phyloP scores from a whole-genome alignment of 2,329 filamentous ascomycete species.

The Pleomassaria siparia region DNA sequence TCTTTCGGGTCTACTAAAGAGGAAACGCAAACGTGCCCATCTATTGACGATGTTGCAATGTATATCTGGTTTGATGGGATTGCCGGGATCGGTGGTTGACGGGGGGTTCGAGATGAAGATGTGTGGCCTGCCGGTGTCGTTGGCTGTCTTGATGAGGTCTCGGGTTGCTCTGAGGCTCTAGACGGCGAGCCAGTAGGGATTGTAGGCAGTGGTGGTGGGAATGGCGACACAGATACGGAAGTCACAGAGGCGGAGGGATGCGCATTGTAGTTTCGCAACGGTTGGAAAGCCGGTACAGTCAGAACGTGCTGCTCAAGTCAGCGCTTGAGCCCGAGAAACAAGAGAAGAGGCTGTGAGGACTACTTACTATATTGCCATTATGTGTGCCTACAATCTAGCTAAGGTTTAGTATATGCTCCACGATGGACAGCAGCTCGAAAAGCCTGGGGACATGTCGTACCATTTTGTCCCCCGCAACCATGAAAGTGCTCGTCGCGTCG shows the following conservation, averaged over 20 bases:
- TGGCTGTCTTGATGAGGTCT: constrained; percentile 45
- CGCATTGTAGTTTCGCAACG: constrained; percentile 83
- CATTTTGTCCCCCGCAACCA: constrained; percentile 96
- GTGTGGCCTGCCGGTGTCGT: constrained; percentile 32
- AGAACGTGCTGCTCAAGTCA: constrained; percentile 69
- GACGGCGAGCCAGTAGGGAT: constrained; percentile 20
- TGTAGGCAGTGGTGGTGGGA: constrained; percentile 59
- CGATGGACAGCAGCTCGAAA: constrained; percentile 55
- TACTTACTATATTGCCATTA: constrained; percentile 90
- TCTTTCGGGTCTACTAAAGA: constrained; percentile 86
- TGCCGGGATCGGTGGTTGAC: constrained; percentile 64
- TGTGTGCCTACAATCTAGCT: constrained; percentile 85
- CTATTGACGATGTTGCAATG: constrained; percentile 89
- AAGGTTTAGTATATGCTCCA: constrained; percentile 55
- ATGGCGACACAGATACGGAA: constrained; percentile 85
- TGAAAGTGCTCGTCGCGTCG: constrained; percentile 88
- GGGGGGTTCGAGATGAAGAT: constrained; percentile 55
- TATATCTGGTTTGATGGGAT: constrained; percentile 88
- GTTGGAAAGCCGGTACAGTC: constrained; percentile 77
- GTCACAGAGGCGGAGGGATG: constrained; percentile 86
- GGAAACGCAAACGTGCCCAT: constrained; percentile 91
- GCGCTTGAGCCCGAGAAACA: constrained; percentile 1
- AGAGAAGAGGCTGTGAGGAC: neutral
- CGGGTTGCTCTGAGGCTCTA: constrained; percentile 29
- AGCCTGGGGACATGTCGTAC: constrained; percentile 51